Percentiles rank a stretch among this genome's conserved stretches.
These are phyloP conservation scores for Phyllosticta paracitricarpa DNA, from an alignment of 2,329 filamentous ascomycete species.

Conservation along the genomic window DNA sequence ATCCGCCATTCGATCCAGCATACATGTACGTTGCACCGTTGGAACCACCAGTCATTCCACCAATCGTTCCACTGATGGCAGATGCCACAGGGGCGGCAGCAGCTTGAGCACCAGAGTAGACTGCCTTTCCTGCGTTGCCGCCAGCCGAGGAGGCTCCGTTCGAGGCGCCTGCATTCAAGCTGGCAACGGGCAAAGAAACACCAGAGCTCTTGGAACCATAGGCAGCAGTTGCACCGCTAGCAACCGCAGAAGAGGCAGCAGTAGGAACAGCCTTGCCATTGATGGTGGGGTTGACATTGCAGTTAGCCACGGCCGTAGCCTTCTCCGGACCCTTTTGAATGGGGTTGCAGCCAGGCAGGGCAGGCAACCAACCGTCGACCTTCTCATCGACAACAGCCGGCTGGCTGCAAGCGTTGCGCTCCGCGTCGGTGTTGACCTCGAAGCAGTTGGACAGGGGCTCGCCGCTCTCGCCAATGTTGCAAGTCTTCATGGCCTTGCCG, in stretches of 20 bases:
- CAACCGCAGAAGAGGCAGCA: slow-evolving; percentile 6
- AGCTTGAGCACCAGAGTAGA: background rate
- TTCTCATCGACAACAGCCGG: slow-evolving; percentile 10
- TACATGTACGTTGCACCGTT: background rate
- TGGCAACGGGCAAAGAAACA: slow-evolving; percentile 7
- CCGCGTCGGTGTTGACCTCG: slow-evolving; percentile 22
- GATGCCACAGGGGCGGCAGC: background rate
- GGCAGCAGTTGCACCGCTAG: slow-evolving; percentile 6
- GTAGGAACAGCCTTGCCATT: slow-evolving; percentile 14
- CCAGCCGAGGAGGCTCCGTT: background rate
- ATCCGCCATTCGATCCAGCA: too few relatives aligned
- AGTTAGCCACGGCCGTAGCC: slow-evolving; percentile 15
- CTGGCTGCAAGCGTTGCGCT: slow-evolving; percentile 22
- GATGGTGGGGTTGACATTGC: background rate
- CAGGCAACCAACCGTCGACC: slow-evolving; percentile 17
- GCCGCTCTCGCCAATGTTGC: slow-evolving; percentile 27
- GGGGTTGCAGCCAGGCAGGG: slow-evolving; percentile 30
- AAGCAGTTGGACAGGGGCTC: slow-evolving; percentile 29
- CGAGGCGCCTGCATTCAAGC: too few relatives aligned
- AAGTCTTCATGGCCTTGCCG: slow-evolving; percentile 26
- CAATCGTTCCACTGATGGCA: background rate
- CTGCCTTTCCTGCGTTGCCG: slow-evolving; percentile 1
- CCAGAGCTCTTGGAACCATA: slow-evolving; percentile 9
- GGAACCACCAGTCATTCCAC: background rate
- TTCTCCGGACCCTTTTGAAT: slow-evolving; percentile 25